Percentiles rank a stretch among this genome's conserved stretches.
phyloP scores from a whole-genome alignment of 2,329 filamentous ascomycete species.

The Cercospora nicotianae region DNA sequence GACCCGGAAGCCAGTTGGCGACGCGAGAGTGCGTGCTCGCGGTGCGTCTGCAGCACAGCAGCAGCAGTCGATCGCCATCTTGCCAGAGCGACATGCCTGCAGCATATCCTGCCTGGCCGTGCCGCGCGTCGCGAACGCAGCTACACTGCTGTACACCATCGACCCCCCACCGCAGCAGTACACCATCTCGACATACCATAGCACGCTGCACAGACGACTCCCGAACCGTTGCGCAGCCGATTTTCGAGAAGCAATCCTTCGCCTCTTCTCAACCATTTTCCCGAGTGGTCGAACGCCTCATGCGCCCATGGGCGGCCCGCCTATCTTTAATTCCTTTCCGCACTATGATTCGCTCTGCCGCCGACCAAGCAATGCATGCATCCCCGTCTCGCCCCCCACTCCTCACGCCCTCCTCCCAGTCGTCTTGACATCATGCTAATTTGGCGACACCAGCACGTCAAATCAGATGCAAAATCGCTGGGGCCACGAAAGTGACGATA shows the following conservation, averaged over 20 bases:
- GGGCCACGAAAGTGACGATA: neutral
- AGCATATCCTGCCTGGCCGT: neutral
- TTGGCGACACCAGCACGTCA: conserved; percentile 1
- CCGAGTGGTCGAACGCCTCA: neutral
- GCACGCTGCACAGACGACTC: neutral
- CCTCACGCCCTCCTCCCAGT: neutral
- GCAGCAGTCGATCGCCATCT: conserved; percentile 2
- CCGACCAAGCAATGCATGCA: conserved; percentile 2
- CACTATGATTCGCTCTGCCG: conserved; percentile 4
- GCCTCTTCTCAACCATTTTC: neutral
- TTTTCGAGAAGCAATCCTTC: conserved; percentile 9
- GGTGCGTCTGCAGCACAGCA: neutral
- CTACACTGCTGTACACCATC: neutral
- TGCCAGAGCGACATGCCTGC: neutral
- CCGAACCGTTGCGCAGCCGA: neutral
- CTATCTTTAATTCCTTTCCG: conserved; percentile 1
- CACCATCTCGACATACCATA: neutral
- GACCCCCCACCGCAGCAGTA: neutral
- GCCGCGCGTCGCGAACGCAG: neutral
- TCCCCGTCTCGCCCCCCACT: neutral
- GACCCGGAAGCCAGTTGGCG: neutral
- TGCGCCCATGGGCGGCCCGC: conserved; percentile 9
- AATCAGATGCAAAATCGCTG: neutral
- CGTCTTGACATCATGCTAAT: conserved; percentile 8
- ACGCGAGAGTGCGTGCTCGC: neutral